Evolutionary conservation across 345 rosid species (phyloP), one percentile per base, ranked within the genome.

Genomic region (Brassica incana): DNA sequence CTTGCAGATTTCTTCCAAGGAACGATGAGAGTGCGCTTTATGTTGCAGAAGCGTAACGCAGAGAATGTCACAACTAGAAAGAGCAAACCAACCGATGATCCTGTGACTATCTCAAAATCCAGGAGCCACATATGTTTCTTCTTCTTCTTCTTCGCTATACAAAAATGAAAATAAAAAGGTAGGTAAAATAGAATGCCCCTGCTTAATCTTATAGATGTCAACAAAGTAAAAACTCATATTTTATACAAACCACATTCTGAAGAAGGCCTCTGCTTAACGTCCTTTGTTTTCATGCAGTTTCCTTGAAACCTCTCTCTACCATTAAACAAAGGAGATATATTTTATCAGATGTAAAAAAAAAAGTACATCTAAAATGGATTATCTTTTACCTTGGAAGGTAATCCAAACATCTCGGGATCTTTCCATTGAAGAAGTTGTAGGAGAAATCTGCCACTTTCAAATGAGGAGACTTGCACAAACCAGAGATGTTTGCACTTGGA

Each of bases 1-100:
- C 89, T 93, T 0, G 85, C 77, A 14, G 92, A 88, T 85, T 93
- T 95, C 88, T 90, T 96, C 98, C 97, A 92, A 35, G 98, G 98
- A 64, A 90, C 86, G 72, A 96, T 93, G 77, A 92, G 82, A 70
- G 95, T 82, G 40, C 93, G 71, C 73, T 87, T 90, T 87, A 75
- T 83, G 63, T 88, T 90, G 85, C 90, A 93, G 81, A 89, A 82
- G 68, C 81, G 85, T 40, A 87, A 25, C 66, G 88, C 91, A 32
- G 94, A 85, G 78, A 88, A 59, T 58, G 87, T 20, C 61, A 87
- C 90, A 43, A 93, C 48, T 16, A 93, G 78, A 79, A 90, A 75
- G 69, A 95, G 79, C 67, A 87, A 87, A 58, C 97, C 98, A 75
- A 88, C 87, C 83, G 85, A 83, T 82, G 85, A 81, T 77, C 97